Base-by-base conservation (phyloP, 352 stramenopile species). In the Globisporangium alternatum region DNA sequence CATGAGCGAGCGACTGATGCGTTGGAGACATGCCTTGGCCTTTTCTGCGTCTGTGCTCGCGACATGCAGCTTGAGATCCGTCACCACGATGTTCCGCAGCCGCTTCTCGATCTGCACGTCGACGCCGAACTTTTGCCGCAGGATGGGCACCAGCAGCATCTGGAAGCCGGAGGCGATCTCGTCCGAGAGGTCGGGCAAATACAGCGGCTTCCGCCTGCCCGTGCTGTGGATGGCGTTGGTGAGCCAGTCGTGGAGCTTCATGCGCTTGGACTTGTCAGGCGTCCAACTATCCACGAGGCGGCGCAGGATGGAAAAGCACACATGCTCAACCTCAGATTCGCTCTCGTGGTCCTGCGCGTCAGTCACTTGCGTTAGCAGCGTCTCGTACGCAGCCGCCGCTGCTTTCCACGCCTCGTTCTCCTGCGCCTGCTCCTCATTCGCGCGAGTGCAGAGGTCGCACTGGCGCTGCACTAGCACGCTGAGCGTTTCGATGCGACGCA, bases 161-260 rank as follows among this genome's bases (percentile, higher is more conserved):
- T 86, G 73, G 44, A 91, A 91, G 8, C 74, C 79, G 15, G 77
- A 77, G 28, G 78, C 79, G 64, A 89, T 77, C 47, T 91, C 77
- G 13, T 68, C 75, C n/a, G 81, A 79, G 22, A 91, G 71, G 9
- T 89, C 77, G 15, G 80, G 73, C 13, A 91, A 47, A 62, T 88
- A 85, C 13, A 91, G 71, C 7, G 82, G 74, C 52, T 67, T 68
- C 1, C 78, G 74, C 37, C 76, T 80, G 8, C 80, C 82, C 13
- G 80, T 90, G 28, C 69, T 62, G 9, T 78, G 78, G 19, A 90
- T 84, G 8, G 78, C 75, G 31, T 86, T 88, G n/a, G 70, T 89
- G 21, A 91, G 72, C 80, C 82, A 91, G 71, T 91, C 82, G 47
- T 88, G 75, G 17, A 91, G 65, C 31, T 72, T 58, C 82, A 91